Percentiles rank a stretch among this genome's conserved stretches.
Conservation (phyloP, 2,329 filamentous ascomycete genomes). For the Xylariaceae sp. region DNA sequence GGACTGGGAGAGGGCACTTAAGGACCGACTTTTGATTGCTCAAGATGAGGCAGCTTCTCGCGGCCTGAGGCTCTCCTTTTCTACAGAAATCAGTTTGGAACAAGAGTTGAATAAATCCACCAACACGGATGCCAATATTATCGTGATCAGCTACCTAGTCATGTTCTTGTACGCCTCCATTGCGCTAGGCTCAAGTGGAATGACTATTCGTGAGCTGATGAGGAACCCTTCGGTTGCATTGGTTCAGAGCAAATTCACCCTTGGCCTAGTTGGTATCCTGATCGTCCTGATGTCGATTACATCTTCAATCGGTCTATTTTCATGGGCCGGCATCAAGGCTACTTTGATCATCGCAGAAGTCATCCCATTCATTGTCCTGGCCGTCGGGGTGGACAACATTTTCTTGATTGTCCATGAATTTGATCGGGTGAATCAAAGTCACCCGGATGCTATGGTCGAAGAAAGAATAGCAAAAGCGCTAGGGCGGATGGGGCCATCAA, state of each 20-base stretch:
- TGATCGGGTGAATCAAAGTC: slow-evolving; percentile 85
- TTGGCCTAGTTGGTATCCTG: slow-evolving; percentile 88
- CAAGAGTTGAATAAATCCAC: slow-evolving; percentile 96
- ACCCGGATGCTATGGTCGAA: slow-evolving; percentile 83
- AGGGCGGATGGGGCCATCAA: slow-evolving; percentile 95
- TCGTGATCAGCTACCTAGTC: slow-evolving; percentile 93
- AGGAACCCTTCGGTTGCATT: slow-evolving; percentile 77
- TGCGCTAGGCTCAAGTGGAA: slow-evolving; percentile 80
- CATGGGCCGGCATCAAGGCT: slow-evolving; percentile 84
- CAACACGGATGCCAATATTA: slow-evolving; percentile 96
- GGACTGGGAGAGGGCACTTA: slow-evolving; percentile 83
- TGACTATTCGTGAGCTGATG: slow-evolving; percentile 70
- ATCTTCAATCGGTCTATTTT: slow-evolving; percentile 91
- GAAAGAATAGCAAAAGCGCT: slow-evolving; percentile 80
- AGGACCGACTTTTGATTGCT: slow-evolving; percentile 66
- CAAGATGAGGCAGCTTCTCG: slow-evolving; percentile 73
- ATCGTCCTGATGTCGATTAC: slow-evolving; percentile 98
- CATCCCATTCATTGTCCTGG: slow-evolving; percentile 93
- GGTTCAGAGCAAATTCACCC: slow-evolving; percentile 93
- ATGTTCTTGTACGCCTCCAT: slow-evolving; percentile 98
- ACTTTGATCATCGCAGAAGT: slow-evolving; percentile 98
- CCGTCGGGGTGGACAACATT: slow-evolving; percentile 97
- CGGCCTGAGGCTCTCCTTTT: slow-evolving; percentile 86
- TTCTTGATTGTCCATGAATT: slow-evolving; percentile 98
- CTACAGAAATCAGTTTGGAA: slow-evolving; percentile 89